Base-by-base conservation (phyloP, 176 grass and related monocot species). In the Aegilops speltoides region DNA sequence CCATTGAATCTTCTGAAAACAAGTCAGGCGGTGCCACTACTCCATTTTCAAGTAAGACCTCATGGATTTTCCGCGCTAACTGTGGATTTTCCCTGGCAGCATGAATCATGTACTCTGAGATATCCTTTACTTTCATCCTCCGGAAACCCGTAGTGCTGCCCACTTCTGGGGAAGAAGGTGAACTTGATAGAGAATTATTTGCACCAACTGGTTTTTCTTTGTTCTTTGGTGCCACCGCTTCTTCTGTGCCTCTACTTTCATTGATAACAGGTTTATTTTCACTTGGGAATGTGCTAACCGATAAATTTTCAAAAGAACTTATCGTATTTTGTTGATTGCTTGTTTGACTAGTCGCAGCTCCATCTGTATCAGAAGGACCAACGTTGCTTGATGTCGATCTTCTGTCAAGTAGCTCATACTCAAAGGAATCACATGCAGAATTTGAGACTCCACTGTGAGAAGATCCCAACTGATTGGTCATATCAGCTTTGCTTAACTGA, bases 31-130 rank as follows among this genome's bases (percentile, higher is more conserved):
- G 97, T 76, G 97, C 94, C 68, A 94, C 83, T 68, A 99, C 94
- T 82, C 97, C 97, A 88, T 90, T 99, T 94, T 99, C 94, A 33
- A 96, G 85, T 82, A 99, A 90, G 56, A 99, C 94, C 84, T 99
- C 90, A 37, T 99, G 97, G 84, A 99, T 93, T 34, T 99, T 99
- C 83, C 79, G 90, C 64, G 89, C 97, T 89, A 99, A 88, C 83
- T 93, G 86, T 29, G 97, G 97, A 72, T 99, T 99, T 90, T 99
- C 92, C 86, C 93, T 99, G 82, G 97, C 97, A 61, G 97, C 97
- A 76, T 99, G 88, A 89, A 99, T 99, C 97, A 99, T 99, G 83
- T 99, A 99, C 46, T 99, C 88, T 31, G 97, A 99, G 67, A 99
- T 95, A 91, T 99, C 90, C 67, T 99, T 94, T 64, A 99, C 94